phyloP scores from a whole-genome alignment of 331 rosid genomes.

The Telfairia occidentalis region DNA sequence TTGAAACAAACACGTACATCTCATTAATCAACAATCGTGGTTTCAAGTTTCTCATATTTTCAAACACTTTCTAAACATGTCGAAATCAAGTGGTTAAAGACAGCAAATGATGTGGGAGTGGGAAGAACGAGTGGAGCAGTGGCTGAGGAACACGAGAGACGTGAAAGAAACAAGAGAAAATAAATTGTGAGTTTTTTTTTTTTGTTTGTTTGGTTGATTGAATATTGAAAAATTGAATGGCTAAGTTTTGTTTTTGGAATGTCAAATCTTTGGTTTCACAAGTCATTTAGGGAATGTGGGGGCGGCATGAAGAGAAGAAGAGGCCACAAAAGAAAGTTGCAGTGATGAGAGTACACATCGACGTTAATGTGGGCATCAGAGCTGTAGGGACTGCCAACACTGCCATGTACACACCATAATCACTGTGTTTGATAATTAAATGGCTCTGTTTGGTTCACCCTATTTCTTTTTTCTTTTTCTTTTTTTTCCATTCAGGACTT shows the following conservation, averaged over 20 bases:
- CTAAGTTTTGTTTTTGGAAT: background rate
- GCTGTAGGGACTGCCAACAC: background rate
- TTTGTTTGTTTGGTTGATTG: no score
- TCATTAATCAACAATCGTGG: background rate
- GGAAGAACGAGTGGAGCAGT: background rate
- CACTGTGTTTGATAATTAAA: background rate
- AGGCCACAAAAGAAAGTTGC: background rate
- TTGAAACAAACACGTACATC: background rate
- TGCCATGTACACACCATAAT: background rate
- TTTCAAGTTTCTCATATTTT: background rate
- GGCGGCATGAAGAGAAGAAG: background rate
- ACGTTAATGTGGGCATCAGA: slow-evolving; percentile 5
- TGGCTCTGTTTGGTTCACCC: background rate
- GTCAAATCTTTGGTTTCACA: background rate
- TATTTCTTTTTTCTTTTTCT: no score
- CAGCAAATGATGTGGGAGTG: background rate
- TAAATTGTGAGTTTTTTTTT: no score
- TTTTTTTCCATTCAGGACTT: background rate
- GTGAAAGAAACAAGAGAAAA: no score
- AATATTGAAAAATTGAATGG: background rate
- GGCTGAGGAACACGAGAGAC: background rate
- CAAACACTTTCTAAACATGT: background rate
- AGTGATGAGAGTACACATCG: background rate
- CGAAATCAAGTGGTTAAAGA: background rate
- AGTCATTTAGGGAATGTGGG: background rate